Conservation (phyloP, 345 rosid species). For the Triadica sebifera region DNA sequence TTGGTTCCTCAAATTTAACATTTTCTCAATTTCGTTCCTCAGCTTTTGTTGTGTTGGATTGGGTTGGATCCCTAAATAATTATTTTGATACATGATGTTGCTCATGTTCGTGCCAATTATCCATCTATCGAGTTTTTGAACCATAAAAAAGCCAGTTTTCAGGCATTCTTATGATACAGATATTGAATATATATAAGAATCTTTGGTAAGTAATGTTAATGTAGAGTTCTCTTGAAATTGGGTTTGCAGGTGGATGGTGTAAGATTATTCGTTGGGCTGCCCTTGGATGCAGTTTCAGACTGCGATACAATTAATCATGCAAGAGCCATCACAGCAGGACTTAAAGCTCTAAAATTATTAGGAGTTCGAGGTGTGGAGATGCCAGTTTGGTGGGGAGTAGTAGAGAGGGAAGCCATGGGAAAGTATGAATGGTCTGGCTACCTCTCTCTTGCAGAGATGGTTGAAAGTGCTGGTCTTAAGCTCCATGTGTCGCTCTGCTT, state of each 20-base stretch:
- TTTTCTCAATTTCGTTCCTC: no score
- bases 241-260: conserved; percentile 51
- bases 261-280: conserved; percentile 76
- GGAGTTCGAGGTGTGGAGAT: conserved; percentile 92
- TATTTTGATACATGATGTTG: no score
- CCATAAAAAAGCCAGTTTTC: no score
- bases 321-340: conserved; percentile 74
- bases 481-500: conserved; percentile 76
- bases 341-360: conserved; percentile 77
- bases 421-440: conserved; percentile 84
- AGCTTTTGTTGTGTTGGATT: no score
- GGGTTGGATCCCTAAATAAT: no score
- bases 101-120: no score
- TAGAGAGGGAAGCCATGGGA: conserved; percentile 78
- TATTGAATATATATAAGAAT: neutral
- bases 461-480: conserved; percentile 66
- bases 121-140: no score
- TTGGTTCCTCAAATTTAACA: no score
- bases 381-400: conserved; percentile 92
- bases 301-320: conserved; percentile 58
- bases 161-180: neutral
- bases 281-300: conserved; percentile 70
- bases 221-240: neutral
- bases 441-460: conserved; percentile 77
- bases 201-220: neutral